Evolutionary conservation across 1,284 basidiomycete species (phyloP).

Genomic region (Leccinum cinnamomeum): DNA sequence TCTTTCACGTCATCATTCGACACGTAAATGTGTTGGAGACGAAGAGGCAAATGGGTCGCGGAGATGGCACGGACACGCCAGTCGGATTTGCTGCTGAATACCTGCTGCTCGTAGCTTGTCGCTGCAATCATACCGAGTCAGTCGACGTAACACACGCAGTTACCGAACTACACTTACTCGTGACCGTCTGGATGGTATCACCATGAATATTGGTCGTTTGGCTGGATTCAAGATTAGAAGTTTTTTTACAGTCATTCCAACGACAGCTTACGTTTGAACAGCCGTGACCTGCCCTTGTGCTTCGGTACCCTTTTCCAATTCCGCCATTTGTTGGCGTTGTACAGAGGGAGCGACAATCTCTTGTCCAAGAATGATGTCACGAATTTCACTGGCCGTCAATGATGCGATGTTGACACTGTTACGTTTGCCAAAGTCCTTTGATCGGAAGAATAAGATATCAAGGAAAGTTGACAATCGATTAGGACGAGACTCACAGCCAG

Average conservation of each 20-base stretch:
- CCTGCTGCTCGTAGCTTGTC: slow-evolving; percentile 96
- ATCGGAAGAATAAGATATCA: slow-evolving; percentile 14
- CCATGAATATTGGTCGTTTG: slow-evolving; percentile 98
- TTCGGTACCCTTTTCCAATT: slow-evolving; percentile 95
- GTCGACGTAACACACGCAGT: not conserved
- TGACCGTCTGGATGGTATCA: slow-evolving; percentile 94
- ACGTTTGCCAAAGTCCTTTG: slow-evolving; percentile 94
- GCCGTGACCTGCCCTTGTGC: slow-evolving; percentile 96
- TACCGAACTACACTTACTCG: slow-evolving; percentile 56
- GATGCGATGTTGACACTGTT: slow-evolving; percentile 99
- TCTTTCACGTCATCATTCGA: slow-evolving; percentile 99
- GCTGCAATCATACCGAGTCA: slow-evolving; percentile 44
- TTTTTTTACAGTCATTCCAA: not conserved
- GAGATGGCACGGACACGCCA: slow-evolving; percentile 98
- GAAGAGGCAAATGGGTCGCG: slow-evolving; percentile 93
- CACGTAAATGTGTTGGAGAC: slow-evolving; percentile 97
- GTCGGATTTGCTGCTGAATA: slow-evolving; percentile 98
- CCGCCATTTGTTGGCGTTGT: slow-evolving; percentile 99
- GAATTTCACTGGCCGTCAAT: slow-evolving; percentile 92
- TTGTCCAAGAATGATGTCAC: slow-evolving; percentile 96
- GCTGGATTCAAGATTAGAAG: slow-evolving; percentile 37
- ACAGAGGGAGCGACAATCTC: slow-evolving; percentile 92
- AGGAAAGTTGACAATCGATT: not conserved
- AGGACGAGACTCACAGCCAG: slow-evolving; percentile 56
- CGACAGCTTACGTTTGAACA: slow-evolving; percentile 72